These are phyloP conservation scores for Trichoderma erinaceum DNA, from an alignment of 495 filamentous ascomycete species.

Conservation along the genomic window DNA sequence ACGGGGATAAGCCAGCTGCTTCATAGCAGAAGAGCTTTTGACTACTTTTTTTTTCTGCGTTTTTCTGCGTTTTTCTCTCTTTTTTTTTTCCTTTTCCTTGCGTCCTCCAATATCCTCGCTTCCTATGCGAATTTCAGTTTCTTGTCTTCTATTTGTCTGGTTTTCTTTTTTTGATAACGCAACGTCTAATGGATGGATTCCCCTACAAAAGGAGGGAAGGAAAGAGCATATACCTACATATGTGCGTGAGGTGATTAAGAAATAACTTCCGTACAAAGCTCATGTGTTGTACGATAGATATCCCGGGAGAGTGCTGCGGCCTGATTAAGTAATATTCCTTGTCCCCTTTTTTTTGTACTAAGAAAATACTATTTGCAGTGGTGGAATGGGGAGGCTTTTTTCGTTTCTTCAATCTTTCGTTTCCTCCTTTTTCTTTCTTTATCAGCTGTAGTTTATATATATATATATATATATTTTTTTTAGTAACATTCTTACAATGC, in stretches of 20 bases:
- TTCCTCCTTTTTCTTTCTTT: background rate
- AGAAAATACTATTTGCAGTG: background rate
- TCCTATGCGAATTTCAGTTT: background rate
- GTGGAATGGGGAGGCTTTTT: background rate
- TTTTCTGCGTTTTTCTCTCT: too few species aligned
- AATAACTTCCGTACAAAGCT: too few species aligned
- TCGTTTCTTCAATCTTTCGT: background rate
- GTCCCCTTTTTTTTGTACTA: background rate
- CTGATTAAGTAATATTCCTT: background rate
- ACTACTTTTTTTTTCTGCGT: too few species aligned
- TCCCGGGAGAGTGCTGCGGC: background rate
- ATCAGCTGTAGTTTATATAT: background rate
- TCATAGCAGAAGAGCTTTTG: too few species aligned
- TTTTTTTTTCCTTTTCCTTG: background rate
- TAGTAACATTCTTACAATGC: background rate
- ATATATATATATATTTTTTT: too few species aligned
- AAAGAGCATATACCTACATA: too few species aligned
- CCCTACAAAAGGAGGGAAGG: background rate
- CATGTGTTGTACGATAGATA: conserved; percentile 9
- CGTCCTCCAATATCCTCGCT: background rate
- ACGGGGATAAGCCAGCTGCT: background rate
- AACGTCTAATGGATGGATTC: background rate
- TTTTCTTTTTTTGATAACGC: background rate
- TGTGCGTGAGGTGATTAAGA: too few species aligned
- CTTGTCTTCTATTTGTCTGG: background rate